These are phyloP conservation scores for Polygonum maritimum DNA, from an alignment of 148 eudicot genomes.

Conservation along the genomic window DNA sequence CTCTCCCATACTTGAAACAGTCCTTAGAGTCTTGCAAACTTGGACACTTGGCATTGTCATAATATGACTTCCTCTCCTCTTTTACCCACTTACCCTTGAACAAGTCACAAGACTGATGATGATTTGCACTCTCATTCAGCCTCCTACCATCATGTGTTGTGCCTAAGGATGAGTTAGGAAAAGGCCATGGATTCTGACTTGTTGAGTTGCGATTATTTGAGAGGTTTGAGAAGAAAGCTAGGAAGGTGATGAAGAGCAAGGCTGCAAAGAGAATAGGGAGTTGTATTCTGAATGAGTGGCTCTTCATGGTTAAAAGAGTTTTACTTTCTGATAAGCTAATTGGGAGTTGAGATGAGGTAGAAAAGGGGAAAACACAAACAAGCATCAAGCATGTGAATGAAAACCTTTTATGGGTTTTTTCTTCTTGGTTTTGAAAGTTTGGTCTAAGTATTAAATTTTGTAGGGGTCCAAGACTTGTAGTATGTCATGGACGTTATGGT, in stretches of 20 bases:
- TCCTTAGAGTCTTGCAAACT: conserved; percentile 6
- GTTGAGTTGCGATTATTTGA: neutral
- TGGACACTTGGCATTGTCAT: conserved; percentile 6
- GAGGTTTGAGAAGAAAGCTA: neutral
- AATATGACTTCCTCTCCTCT: conserved; percentile 7
- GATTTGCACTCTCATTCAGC: neutral
- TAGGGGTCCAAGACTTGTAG: neutral
- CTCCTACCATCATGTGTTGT: neutral
- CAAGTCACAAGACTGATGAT: conserved; percentile 2
- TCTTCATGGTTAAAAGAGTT: neutral
- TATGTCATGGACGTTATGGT: neutral
- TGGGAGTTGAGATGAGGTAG: neutral
- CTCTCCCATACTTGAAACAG: conserved; percentile 11
- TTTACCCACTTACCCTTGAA: conserved; percentile 7
- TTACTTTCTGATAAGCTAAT: neutral
- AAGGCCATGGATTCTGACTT: neutral
- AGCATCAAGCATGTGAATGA: neutral
- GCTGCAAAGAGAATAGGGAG: neutral
- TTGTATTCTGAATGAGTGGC: neutral
- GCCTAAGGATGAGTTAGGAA: neutral
- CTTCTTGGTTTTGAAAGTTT: neutral
- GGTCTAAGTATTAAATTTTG: neutral
- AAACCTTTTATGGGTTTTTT: too few relatives aligned
- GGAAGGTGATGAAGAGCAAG: neutral
- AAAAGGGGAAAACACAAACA: neutral